A percentile compares a stretch with the other conserved stretches of the same genome.
phyloP scores from a whole-genome alignment of 2,329 filamentous ascomycete species.

The Tolypocladium guangdongense region DNA sequence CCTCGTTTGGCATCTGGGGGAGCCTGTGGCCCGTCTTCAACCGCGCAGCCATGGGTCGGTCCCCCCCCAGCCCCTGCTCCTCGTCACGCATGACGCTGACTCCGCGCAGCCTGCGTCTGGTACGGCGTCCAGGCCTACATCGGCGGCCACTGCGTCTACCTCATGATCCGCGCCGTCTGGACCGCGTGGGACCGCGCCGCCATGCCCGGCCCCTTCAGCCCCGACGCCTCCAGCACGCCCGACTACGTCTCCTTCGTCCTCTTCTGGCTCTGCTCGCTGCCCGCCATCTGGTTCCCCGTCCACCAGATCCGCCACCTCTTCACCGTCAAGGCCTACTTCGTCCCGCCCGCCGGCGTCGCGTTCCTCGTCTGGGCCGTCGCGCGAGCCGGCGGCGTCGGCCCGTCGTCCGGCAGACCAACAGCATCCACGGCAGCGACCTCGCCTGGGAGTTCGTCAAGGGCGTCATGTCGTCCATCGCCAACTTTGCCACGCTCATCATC shows the following conservation, averaged over 20 bases:
- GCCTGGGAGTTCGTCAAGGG: slow-evolving; percentile 77
- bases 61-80: neutral
- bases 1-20: slow-evolving; percentile 84
- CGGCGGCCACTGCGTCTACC: slow-evolving; percentile 70
- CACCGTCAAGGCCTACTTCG: slow-evolving; percentile 78
- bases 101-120: slow-evolving; percentile 61
- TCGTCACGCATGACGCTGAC: neutral
- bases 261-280: slow-evolving; percentile 72
- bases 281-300: slow-evolving; percentile 81
- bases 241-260: slow-evolving; percentile 76
- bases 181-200: slow-evolving; percentile 47
- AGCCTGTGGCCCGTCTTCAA: slow-evolving; percentile 84
- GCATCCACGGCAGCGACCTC: slow-evolving; percentile 53
- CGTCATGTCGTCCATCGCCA: slow-evolving; percentile 81
- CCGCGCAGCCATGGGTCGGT: slow-evolving; percentile 60
- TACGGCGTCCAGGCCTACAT: slow-evolving; percentile 82
- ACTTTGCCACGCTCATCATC: slow-evolving; percentile 79
- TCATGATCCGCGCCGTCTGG: slow-evolving; percentile 88
- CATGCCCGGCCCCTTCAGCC: slow-evolving; percentile 57
- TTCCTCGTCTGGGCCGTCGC: slow-evolving; percentile 84
- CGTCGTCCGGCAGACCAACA: slow-evolving; percentile 60
- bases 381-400: slow-evolving; percentile 71
- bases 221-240: slow-evolving; percentile 57
- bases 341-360: slow-evolving; percentile 70
- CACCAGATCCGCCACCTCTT: slow-evolving; percentile 84